Conservation (phyloP, 257 asterid genomes). For the Nicotiana obtusifolia region DNA sequence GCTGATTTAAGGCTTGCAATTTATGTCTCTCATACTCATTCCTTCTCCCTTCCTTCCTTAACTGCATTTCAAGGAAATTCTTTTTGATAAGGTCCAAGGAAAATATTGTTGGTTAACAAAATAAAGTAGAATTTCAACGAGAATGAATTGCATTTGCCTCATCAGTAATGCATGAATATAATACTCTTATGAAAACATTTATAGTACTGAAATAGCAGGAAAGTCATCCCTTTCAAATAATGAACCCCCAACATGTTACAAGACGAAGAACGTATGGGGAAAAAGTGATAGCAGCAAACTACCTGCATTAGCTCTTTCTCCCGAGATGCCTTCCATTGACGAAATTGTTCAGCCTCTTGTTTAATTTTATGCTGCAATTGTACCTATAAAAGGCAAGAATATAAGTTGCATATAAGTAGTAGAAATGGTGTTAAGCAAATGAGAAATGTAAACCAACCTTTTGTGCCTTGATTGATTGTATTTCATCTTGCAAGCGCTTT, state of each 20-base stretch:
- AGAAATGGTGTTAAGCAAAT: neutral
- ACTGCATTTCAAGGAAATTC: constrained; percentile 31
- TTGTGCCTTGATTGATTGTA: constrained; percentile 92
- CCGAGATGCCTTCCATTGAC: constrained; percentile 97
- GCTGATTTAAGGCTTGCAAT: constrained; percentile 90
- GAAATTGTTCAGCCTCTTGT: constrained; percentile 97
- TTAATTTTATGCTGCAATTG: constrained; percentile 93
- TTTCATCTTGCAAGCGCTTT: constrained; percentile 83
- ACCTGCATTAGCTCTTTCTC: constrained; percentile 97
- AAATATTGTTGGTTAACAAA: neutral
- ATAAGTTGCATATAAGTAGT: constrained; percentile 2
- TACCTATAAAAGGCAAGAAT: constrained; percentile 45
- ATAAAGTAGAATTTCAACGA: neutral
- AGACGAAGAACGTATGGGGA: neutral
- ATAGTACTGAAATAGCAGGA: neutral
- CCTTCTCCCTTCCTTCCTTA: constrained; percentile 96
- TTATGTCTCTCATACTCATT: constrained; percentile 97
- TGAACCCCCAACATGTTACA: neutral
- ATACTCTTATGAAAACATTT: neutral
- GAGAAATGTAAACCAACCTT: constrained; percentile 46
- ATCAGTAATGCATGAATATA: neutral
- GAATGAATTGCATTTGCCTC: neutral
- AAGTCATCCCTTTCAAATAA: neutral
- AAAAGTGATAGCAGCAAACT: constrained; percentile 1
- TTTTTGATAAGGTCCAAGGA: neutral